A percentile compares a stretch with the other conserved stretches of the same genome.
Conservation (phyloP, 2,329 filamentous ascomycete species). For the Aureobasidium pullulans region DNA sequence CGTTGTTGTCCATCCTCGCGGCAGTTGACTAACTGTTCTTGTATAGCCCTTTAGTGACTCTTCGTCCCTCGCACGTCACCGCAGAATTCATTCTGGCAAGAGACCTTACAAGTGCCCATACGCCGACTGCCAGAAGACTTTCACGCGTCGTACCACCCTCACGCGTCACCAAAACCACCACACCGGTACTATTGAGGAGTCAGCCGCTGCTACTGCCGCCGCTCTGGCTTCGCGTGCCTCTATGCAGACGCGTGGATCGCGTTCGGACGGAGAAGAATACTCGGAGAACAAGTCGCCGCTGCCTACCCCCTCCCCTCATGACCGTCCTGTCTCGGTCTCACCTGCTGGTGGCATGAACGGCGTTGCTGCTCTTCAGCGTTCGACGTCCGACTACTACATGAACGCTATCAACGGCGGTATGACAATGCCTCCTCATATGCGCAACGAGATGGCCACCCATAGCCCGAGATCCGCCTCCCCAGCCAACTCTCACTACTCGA, state of each 20-base stretch:
- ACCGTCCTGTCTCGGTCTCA: conserved; percentile 71
- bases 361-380: conserved; percentile 61
- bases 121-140: conserved; percentile 96
- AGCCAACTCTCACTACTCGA: conserved; percentile 53
- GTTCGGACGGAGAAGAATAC: conserved; percentile 59
- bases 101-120: conserved; percentile 96
- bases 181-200: conserved; percentile 89
- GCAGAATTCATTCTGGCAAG: conserved; percentile 91
- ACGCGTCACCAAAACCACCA: conserved; percentile 95
- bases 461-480: conserved; percentile 60
- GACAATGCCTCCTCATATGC: conserved; percentile 69
- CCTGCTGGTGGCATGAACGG: conserved; percentile 68
- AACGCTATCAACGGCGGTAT: conserved; percentile 55
- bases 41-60: conserved; percentile 88
- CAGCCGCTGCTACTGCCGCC: conserved; percentile 79
- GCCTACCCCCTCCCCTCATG: conserved; percentile 76
- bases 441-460: conserved; percentile 62
- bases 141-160: conserved; percentile 88
- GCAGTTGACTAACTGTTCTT: conserved; percentile 1
- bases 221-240: conserved; percentile 58
- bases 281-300: conserved; percentile 67
- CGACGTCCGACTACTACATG: conserved; percentile 67
- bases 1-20: not conserved
- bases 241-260: conserved; percentile 43
- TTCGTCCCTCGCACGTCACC: conserved; percentile 85